These are phyloP conservation scores for Backusella liffmaniae DNA, from an alignment of 192 early-diverging fungal genomes.

Conservation along the genomic window DNA sequence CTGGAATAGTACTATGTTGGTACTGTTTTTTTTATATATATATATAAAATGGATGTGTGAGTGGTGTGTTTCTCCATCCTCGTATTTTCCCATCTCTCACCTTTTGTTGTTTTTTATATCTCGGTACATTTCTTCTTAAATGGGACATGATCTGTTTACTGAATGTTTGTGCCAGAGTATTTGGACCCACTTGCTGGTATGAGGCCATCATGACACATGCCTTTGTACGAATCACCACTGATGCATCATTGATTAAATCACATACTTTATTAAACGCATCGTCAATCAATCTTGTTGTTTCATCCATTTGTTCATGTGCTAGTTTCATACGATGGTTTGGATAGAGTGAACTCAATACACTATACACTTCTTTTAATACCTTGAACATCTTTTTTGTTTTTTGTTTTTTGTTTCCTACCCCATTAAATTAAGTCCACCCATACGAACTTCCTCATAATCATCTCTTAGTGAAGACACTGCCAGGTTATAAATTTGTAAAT, in stretches of 20 bases:
- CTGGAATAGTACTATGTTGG: not conserved
- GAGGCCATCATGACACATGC: slow-evolving; percentile 69
- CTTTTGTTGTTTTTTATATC: slow-evolving; percentile 24
- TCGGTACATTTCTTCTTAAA: slow-evolving; percentile 41
- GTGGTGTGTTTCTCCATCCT: not conserved
- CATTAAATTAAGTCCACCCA: slow-evolving; percentile 65
- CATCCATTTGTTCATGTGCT: slow-evolving; percentile 29
- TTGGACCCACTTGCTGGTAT: slow-evolving; percentile 58
- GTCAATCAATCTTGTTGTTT: slow-evolving; percentile 39
- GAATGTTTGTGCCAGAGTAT: slow-evolving; percentile 67
- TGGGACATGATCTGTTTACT: slow-evolving; percentile 81
- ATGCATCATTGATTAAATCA: slow-evolving; percentile 78
- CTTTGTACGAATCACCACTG: slow-evolving; percentile 67
- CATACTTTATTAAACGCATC: slow-evolving; percentile 83
- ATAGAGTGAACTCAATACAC: slow-evolving; percentile 31
- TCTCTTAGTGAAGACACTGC: slow-evolving; percentile 65
- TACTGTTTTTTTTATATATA: not conserved
- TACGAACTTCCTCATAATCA: slow-evolving; percentile 71
- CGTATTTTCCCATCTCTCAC: slow-evolving; percentile 14
- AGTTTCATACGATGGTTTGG: slow-evolving; percentile 26
- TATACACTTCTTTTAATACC: not conserved
- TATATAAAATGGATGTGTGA: not conserved
- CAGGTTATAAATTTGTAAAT: slow-evolving; percentile 57
- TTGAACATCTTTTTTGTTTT: not conserved
- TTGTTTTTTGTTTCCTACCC: slow-evolving; percentile 41